These are phyloP conservation scores for Alternaria sp. DNA, from an alignment of 2,329 filamentous ascomycete genomes.

Conservation along the genomic window DNA sequence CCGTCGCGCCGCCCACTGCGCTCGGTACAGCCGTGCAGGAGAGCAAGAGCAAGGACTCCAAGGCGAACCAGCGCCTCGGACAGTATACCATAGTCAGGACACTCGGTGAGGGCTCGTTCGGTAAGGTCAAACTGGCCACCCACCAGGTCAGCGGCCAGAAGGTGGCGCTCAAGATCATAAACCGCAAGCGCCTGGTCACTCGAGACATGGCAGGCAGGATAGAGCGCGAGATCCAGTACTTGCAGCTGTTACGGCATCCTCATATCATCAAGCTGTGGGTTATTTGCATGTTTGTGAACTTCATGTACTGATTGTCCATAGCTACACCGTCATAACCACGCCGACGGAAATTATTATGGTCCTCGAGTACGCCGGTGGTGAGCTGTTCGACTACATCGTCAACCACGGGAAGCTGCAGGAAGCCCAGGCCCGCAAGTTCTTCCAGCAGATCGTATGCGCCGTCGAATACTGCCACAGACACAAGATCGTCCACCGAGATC, in stretches of 20 bases:
- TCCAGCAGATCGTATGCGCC: constrained; percentile 98
- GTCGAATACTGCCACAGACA: constrained; percentile 99
- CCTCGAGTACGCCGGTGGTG: constrained; percentile 93
- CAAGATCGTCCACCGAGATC: constrained; percentile 96
- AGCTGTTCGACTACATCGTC: constrained; percentile 98
- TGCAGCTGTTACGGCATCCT: constrained; percentile 92
- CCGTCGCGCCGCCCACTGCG: constrained; percentile 32
- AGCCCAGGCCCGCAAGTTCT: constrained; percentile 92
- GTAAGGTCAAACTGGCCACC: constrained; percentile 96
- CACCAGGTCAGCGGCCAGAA: constrained; percentile 92
- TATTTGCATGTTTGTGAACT: no score
- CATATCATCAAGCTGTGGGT: constrained; percentile 97
- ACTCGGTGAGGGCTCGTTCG: constrained; percentile 94
- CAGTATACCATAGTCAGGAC: constrained; percentile 91
- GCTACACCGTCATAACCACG: constrained; percentile 96
- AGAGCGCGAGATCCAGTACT: constrained; percentile 96
- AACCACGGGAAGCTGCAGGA: constrained; percentile 91
- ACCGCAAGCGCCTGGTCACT: constrained; percentile 92
- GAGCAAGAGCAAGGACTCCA: constrained; percentile 58
- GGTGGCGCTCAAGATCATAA: constrained; percentile 97
- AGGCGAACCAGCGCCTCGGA: constrained; percentile 82
- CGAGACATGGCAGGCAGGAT: constrained; percentile 97
- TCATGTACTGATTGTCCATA: constrained; percentile 46
- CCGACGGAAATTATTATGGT: constrained; percentile 98
- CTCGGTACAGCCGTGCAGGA: constrained; percentile 32